phyloP scores from a whole-genome alignment of 345 rosid genomes.

The Gossypioides kirkii region DNA sequence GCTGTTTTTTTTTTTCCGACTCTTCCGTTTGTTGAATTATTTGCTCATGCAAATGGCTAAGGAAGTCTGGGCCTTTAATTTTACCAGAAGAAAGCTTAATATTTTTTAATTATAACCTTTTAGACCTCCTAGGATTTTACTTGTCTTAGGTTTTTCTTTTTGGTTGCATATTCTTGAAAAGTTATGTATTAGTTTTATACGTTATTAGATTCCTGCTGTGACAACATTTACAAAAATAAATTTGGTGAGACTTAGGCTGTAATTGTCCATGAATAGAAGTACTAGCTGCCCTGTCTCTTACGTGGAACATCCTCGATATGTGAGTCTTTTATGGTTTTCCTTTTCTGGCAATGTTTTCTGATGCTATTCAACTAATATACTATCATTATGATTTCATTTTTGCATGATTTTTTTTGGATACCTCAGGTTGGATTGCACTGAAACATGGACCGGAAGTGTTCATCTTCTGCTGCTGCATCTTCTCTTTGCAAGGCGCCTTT shows the following conservation, averaged over 20 bases:
- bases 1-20: background rate
- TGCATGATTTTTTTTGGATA: slow-evolving; percentile 16
- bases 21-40: background rate
- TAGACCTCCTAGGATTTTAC: background rate
- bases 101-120: background rate
- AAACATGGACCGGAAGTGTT: slow-evolving; percentile 58
- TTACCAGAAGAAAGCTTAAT: background rate
- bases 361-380: background rate
- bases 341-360: background rate
- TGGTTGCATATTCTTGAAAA: background rate
- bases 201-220: background rate
- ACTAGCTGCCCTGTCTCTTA: background rate
- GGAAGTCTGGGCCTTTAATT: background rate
- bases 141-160: background rate
- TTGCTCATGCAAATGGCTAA: slow-evolving; percentile 4
- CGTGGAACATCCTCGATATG: background rate
- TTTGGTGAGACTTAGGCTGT: background rate
- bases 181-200: background rate
- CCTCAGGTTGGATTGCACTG: slow-evolving; percentile 21
- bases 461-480: slow-evolving; percentile 36
- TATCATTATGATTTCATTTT: background rate
- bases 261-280: background rate
- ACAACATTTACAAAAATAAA: background rate
- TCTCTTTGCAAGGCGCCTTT: slow-evolving; percentile 46
- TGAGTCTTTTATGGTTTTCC: background rate